Evolutionary conservation across 139 green algal species (phyloP).

Genomic region (Pleodorina starrii): DNA sequence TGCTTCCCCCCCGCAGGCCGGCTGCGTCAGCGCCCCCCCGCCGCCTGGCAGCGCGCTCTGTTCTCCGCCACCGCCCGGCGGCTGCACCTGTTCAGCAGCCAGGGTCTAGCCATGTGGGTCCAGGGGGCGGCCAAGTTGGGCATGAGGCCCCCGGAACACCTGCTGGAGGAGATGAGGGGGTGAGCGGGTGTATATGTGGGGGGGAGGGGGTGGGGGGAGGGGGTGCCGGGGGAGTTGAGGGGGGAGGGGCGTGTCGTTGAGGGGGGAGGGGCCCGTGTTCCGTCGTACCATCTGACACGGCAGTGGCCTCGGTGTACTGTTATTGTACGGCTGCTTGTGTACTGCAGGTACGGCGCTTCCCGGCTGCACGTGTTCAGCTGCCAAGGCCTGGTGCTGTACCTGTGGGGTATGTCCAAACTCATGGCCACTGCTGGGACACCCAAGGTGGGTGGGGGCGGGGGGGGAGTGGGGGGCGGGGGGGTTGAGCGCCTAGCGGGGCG

Average conservation of each 20-base stretch:
- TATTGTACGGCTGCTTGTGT: not conserved
- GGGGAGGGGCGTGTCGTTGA: too few relatives aligned
- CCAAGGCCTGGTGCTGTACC: slow-evolving; percentile 38
- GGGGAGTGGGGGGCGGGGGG: too few relatives aligned
- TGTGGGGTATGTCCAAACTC: slow-evolving; percentile 39
- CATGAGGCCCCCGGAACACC: not conserved
- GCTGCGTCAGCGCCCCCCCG: slow-evolving; percentile 18
- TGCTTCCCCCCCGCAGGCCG: not conserved
- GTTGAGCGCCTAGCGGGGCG: too few relatives aligned
- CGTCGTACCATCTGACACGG: not conserved
- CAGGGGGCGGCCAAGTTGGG: slow-evolving; percentile 22
- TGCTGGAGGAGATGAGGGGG: slow-evolving; percentile 10
- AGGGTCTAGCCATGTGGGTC: slow-evolving; percentile 7
- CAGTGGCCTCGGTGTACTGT: not conserved
- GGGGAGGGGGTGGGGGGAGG: not conserved
- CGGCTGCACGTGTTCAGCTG: slow-evolving; percentile 21
- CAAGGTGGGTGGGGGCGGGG: too few relatives aligned
- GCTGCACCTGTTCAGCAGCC: slow-evolving; percentile 22
- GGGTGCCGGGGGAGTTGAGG: not conserved
- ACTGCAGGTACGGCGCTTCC: slow-evolving; percentile 30
- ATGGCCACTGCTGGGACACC: too few relatives aligned
- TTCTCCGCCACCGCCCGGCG: slow-evolving; percentile 5
- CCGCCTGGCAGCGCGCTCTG: slow-evolving; percentile 6
- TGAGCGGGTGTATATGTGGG: not conserved
- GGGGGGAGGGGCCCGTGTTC: not conserved